phyloP scores from a whole-genome alignment of 768 basidiomycete genomes.

The Agaricus subrufescens region DNA sequence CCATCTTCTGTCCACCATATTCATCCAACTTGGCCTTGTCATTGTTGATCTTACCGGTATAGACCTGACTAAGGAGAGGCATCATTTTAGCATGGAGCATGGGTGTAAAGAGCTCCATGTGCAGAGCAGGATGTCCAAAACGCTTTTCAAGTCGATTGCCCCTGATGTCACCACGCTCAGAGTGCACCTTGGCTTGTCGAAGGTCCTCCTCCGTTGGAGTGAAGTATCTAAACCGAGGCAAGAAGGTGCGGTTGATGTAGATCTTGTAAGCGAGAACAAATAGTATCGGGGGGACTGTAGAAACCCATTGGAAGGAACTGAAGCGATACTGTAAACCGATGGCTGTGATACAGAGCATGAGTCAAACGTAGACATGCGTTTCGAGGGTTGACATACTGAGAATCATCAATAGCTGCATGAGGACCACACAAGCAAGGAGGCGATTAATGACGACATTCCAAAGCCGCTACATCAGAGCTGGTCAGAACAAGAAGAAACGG shows the following conservation, averaged over 20 bases:
- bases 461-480: conserved; percentile 50
- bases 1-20: conserved; percentile 74
- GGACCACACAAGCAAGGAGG: conserved; percentile 64
- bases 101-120: conserved; percentile 81
- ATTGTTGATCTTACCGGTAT: conserved; percentile 62
- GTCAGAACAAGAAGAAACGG: conserved; percentile 5
- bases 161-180: conserved; percentile 67
- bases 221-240: conserved; percentile 73
- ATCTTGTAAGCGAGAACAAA: conserved; percentile 80
- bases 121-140: conserved; percentile 92
- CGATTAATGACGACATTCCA: conserved; percentile 96
- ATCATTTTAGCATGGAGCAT: conserved; percentile 87
- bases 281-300: conserved; percentile 83
- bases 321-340: conserved; percentile 81
- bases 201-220: conserved; percentile 81
- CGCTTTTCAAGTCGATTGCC: conserved; percentile 80
- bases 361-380: background rate
- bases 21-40: conserved; percentile 67
- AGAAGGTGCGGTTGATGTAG: conserved; percentile 68
- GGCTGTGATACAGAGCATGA: conserved; percentile 37
- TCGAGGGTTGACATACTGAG: conserved; percentile 58
- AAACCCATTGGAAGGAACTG: conserved; percentile 72
- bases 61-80: conserved; percentile 71
- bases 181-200: conserved; percentile 67
- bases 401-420: conserved; percentile 87